A percentile compares a stretch with the other conserved stretches of the same genome.
Conservation (phyloP, 2,329 filamentous ascomycete species). For the Akanthomyces lecanii region DNA sequence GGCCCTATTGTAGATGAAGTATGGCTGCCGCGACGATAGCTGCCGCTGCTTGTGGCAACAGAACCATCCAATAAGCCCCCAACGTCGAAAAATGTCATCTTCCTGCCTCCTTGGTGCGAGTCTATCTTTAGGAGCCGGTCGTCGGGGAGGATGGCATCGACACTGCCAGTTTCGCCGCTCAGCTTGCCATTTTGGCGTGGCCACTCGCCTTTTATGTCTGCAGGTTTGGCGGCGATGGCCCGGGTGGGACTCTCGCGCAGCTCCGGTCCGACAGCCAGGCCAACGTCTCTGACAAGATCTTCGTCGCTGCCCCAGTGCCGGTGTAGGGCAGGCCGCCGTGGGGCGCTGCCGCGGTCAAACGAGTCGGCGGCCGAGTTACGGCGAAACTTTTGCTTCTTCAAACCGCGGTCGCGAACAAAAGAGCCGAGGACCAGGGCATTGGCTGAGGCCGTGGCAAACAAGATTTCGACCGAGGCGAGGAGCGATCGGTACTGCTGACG, state of each 20-base stretch:
- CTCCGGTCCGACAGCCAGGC: conserved; percentile 59
- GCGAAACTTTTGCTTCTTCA: conserved; percentile 84
- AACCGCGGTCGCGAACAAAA: conserved; percentile 82
- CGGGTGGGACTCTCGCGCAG: conserved; percentile 36
- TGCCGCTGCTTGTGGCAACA: conserved; percentile 27
- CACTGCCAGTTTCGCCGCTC: conserved; percentile 39
- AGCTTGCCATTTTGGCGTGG: conserved; percentile 40
- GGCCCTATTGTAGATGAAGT: conserved; percentile 40
- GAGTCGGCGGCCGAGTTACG: conserved; percentile 61
- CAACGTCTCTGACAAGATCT: conserved; percentile 77
- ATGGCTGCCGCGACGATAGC: conserved; percentile 38
- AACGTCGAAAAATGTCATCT: conserved; percentile 80
- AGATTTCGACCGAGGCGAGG: conserved; percentile 82
- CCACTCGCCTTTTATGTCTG: conserved; percentile 44
- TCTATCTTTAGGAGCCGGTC: conserved; percentile 31
- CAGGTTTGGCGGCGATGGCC: conserved; percentile 25
- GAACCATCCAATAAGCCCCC: conserved; percentile 65
- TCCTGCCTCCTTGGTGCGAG: conserved; percentile 22
- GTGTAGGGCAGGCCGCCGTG: conserved; percentile 48
- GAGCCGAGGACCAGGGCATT: conserved; percentile 89
- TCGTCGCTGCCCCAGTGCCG: conserved; percentile 85
- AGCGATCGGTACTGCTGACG: conserved; percentile 84
- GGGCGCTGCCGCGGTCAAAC: conserved; percentile 43
- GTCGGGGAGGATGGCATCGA: conserved; percentile 39
- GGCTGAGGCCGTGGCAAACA: conserved; percentile 81